These are phyloP conservation scores for Protomyces macrosporus DNA, from an alignment of 1,139 yeast genomes.

Conservation along the genomic window DNA sequence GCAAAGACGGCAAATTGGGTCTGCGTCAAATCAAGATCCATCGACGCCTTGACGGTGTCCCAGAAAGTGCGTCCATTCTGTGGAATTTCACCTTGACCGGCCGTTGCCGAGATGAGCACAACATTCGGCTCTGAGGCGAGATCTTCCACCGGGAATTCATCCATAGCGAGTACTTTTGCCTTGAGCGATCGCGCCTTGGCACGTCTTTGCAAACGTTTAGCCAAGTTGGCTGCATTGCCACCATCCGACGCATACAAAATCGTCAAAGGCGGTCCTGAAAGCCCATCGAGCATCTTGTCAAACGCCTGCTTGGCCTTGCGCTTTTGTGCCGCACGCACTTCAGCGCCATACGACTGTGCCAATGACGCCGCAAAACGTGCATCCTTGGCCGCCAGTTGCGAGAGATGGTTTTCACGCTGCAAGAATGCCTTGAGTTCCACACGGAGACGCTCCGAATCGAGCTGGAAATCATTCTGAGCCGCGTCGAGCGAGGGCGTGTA, in stretches of 20 bases:
- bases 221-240: constrained; percentile 86
- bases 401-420: constrained; percentile 82
- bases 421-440: constrained; percentile 71
- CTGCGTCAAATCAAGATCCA: constrained; percentile 58
- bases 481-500: constrained; percentile 57
- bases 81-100: constrained; percentile 95
- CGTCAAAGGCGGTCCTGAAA: constrained; percentile 89
- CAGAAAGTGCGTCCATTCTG: constrained; percentile 69
- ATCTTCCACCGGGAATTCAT: constrained; percentile 60
- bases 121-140: constrained; percentile 54
- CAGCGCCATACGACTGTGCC: constrained; percentile 57
- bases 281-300: constrained; percentile 69
- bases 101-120: constrained; percentile 74
- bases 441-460: constrained; percentile 79
- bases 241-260: constrained; percentile 91
- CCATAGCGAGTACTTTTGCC: constrained; percentile 54
- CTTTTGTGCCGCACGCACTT: constrained; percentile 56
- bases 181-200: constrained; percentile 54
- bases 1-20: constrained; percentile 72
- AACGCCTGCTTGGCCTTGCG: constrained; percentile 72
- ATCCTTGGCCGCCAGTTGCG: constrained; percentile 62
- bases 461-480: constrained; percentile 50
- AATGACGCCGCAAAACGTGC: constrained; percentile 78
- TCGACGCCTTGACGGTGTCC: constrained; percentile 66
- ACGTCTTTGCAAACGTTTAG: constrained; percentile 55